A percentile compares a stretch with the other conserved stretches of the same genome.
These are phyloP conservation scores for Picochlorum sp. DNA, from an alignment of 139 green algal genomes.

Conservation along the genomic window DNA sequence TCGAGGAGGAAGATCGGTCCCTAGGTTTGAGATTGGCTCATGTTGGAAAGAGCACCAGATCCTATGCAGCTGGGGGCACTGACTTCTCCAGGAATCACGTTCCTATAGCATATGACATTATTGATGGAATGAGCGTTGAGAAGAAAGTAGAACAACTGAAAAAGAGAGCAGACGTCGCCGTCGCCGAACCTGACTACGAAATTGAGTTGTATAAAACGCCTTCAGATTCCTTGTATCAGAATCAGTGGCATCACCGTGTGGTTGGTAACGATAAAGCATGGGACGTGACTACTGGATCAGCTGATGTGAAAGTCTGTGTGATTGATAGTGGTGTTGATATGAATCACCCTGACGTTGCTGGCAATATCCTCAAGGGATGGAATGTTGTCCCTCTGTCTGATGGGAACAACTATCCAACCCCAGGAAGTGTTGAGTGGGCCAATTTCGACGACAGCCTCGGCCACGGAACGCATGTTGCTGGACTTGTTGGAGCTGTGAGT, in stretches of 20 bases:
- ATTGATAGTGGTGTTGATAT: conserved; percentile 56
- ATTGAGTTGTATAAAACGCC: conserved; percentile 13
- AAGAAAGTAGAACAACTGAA: conserved; percentile 25
- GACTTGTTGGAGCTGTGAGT: conserved; percentile 12
- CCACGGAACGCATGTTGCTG: conserved; percentile 18
- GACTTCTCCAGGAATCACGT: background rate
- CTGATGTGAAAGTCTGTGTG: conserved; percentile 49
- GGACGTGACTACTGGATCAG: conserved; percentile 13
- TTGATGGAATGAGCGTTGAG: conserved; percentile 14
- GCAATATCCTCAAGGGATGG: conserved; percentile 38
- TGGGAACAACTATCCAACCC: background rate
- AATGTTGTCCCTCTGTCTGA: conserved; percentile 22
- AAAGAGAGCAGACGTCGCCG: conserved; percentile 9
- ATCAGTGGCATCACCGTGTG: conserved; percentile 30
- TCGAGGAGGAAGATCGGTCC: background rate
- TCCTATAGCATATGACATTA: conserved; percentile 11
- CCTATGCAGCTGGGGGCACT: background rate
- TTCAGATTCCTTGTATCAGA: conserved; percentile 9
- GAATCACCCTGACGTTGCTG: conserved; percentile 47
- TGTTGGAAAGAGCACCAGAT: background rate
- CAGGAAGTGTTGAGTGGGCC: background rate
- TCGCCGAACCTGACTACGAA: conserved; percentile 28
- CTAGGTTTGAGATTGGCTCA: background rate
- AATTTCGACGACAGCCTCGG: conserved; percentile 7
- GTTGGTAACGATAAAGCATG: conserved; percentile 16